Evolutionary conservation across 164 flowering plant genomes (phyloP), one percentile per base, ranked within the genome.

Genomic region (grape (Vitis vinifera)): DNA sequence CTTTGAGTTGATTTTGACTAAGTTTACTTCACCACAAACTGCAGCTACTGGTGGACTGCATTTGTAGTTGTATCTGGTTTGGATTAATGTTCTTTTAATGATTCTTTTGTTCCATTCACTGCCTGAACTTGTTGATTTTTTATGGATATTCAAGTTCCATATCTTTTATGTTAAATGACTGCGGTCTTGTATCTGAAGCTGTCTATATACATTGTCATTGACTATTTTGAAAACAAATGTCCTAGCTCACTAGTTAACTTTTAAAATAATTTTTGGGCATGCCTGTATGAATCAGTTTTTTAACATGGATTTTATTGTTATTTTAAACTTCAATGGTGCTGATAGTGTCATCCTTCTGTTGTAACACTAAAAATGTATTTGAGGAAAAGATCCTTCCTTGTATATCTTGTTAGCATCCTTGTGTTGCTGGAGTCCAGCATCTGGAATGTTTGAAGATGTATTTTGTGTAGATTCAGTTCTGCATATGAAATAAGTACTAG

Each of bases 121-220:
- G 29, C 50, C 56, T 17, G 13, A 11, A 64, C 15, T 13, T 50
- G 9, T 16, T 50, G 7, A 11, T 7, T 47, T 64, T 8, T 63
- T 49, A 49, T 50, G 50, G 55, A 23, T 64, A 29, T 50, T 23
- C 29, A 11, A 12, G 8, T 51, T 64, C 30, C 29, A 10, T 23
- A 49, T 63, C 6, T 14, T 19, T 37, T 51, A 10, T 12, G 27
- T 65, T 23, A 37, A 63, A 48, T 52, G 11, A 3, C 17, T 15
- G 23, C 3, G n/a, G 47, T 13, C n/a, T 50, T 48, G 52, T 63
- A 57, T 65, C 11, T 52, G 17, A 65, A 65, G 68, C 53, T 27
- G 6, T 51, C 30, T 65, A 10, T 51, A 1, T 3, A 17, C 12
- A 2, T 17, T 16, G 17, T 23, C 7, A 17, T 23, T 23, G 27